Evolutionary conservation across 2,329 filamentous ascomycete genomes (phyloP).

Genomic region (Fusarium scirpi): DNA sequence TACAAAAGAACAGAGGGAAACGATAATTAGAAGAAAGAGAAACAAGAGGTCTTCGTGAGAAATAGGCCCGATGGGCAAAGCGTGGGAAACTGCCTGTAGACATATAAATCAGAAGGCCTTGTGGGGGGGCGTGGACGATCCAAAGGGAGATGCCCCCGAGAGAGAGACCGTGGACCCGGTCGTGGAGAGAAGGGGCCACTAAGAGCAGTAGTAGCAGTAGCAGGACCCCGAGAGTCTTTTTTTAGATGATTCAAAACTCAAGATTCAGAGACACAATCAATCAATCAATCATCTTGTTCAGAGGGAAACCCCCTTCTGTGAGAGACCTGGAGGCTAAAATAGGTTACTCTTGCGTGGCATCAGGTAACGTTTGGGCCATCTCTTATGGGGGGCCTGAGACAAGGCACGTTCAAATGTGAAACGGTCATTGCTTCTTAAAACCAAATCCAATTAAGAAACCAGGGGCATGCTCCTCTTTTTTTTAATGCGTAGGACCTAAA

Average conservation of each 20-base stretch:
- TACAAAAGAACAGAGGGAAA: neutral
- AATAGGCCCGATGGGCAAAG: constrained; percentile 27
- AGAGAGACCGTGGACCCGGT: constrained; percentile 42
- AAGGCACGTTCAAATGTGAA: constrained; percentile 39
- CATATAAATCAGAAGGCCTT: constrained; percentile 41
- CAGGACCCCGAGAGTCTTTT: constrained; percentile 24
- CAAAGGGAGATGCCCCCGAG: constrained; percentile 41
- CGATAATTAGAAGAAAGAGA: constrained; percentile 12
- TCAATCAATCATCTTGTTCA: neutral
- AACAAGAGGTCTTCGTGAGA: constrained; percentile 18
- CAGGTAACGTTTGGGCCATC: constrained; percentile 39
- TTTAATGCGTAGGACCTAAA: neutral
- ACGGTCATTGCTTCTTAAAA: constrained; percentile 26
- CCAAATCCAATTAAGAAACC: constrained; percentile 4
- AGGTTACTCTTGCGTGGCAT: constrained; percentile 12
- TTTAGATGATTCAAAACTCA: constrained; percentile 37
- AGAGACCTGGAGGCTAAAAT: neutral
- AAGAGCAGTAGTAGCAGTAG: constrained; percentile 2
- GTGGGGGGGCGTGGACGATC: constrained; percentile 43
- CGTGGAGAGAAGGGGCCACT: constrained; percentile 26
- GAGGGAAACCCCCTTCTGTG: neutral
- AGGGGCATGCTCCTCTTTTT: constrained; percentile 29
- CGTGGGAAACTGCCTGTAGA: constrained; percentile 42
- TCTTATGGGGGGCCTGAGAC: constrained; percentile 42
- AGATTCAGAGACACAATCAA: neutral